A percentile compares a stretch with the other conserved stretches of the same genome.
phyloP scores from a whole-genome alignment of 2,329 filamentous ascomycete genomes.

The Dendryphion nanum region DNA sequence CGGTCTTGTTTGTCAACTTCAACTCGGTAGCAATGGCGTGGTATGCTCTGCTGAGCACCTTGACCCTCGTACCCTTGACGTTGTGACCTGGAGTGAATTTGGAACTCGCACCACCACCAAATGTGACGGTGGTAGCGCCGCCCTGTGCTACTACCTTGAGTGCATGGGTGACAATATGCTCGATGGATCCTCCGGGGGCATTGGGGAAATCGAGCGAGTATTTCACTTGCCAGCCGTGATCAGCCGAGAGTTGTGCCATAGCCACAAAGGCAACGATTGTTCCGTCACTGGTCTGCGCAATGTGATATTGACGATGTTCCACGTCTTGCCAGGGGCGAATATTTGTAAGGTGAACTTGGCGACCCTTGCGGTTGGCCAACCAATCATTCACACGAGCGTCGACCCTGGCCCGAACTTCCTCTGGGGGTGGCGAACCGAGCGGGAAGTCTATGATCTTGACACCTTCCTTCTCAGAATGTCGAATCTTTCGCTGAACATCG shows the following conservation, averaged over 20 bases:
- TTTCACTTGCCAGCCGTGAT: conserved; percentile 90
- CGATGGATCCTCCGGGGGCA: conserved; percentile 82
- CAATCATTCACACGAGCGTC: conserved; percentile 76
- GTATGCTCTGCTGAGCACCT: conserved; percentile 80
- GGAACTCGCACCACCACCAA: conserved; percentile 77
- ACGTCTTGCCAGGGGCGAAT: conserved; percentile 85
- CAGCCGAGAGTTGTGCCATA: conserved; percentile 74
- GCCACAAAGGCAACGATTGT: conserved; percentile 76
- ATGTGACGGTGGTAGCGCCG: conserved; percentile 71
- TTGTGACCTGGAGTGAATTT: conserved; percentile 78
- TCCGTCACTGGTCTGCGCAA: conserved; percentile 70
- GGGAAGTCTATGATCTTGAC: conserved; percentile 75
- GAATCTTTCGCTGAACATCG: conserved; percentile 71
- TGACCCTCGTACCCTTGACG: conserved; percentile 74
- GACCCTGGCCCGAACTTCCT: conserved; percentile 67
- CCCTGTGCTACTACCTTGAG: conserved; percentile 60
- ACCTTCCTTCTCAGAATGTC: conserved; percentile 78
- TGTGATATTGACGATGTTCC: conserved; percentile 82
- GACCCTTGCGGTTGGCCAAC: conserved; percentile 76
- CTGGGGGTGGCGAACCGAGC: conserved; percentile 60
- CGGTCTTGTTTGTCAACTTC: conserved; percentile 77
- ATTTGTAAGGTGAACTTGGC: conserved; percentile 86
- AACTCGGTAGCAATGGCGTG: conserved; percentile 78
- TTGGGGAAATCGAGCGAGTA: conserved; percentile 93
- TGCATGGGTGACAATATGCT: conserved; percentile 73